phyloP scores from a whole-genome alignment of 306 rosid species.

The Ormosia emarginata region DNA sequence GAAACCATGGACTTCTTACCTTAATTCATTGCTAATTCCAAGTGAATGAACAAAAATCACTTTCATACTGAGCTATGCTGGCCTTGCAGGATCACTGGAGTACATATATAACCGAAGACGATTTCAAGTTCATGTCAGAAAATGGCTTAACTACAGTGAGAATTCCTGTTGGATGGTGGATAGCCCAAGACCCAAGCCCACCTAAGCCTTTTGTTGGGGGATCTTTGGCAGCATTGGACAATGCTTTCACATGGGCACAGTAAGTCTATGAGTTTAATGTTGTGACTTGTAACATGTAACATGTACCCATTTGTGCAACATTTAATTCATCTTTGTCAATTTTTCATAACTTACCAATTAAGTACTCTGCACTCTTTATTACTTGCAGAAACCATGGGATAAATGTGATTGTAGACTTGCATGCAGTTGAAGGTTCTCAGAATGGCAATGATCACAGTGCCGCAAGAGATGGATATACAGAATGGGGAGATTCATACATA shows the following conservation, averaged over 20 bases:
- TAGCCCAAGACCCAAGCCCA: slow-evolving; percentile 53
- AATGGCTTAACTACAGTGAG: slow-evolving; percentile 59
- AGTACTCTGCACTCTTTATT: not conserved
- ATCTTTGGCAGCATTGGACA: slow-evolving; percentile 51
- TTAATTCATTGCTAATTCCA: not conserved
- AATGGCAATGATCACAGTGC: slow-evolving; percentile 52
- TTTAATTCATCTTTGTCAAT: not conserved
- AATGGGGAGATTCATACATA: slow-evolving; percentile 52
- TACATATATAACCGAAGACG: slow-evolving; percentile 52
- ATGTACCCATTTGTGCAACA: not conserved
- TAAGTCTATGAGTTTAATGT: not conserved
- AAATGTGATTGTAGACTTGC: slow-evolving; percentile 52
- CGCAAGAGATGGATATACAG: slow-evolving; percentile 44
- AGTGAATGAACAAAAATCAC: not conserved
- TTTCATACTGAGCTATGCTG: not conserved
- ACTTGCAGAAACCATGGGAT: slow-evolving; percentile 40
- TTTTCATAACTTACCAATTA: not conserved
- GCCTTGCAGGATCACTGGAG: slow-evolving; percentile 52
- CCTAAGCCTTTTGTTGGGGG: slow-evolving; percentile 66
- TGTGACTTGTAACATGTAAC: not conserved
- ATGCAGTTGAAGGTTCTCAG: slow-evolving; percentile 58
- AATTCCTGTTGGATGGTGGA: slow-evolving; percentile 76
- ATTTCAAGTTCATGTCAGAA: slow-evolving; percentile 54
- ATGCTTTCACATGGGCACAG: slow-evolving; percentile 70
- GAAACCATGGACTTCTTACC: not conserved